phyloP scores from a whole-genome alignment of 148 eudicot species.

The Persicaria tinctoria region DNA sequence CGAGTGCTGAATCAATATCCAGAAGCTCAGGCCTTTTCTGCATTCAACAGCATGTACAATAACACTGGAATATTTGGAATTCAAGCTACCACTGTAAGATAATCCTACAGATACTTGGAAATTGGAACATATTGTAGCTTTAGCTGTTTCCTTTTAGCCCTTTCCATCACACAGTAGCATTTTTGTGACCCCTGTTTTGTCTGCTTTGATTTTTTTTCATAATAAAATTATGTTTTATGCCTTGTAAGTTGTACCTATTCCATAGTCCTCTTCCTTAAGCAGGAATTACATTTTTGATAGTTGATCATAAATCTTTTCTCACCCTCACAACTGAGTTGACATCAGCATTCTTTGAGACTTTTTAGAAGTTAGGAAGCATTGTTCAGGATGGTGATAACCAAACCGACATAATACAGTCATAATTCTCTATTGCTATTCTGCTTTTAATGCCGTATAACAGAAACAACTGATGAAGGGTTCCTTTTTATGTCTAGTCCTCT shows the following conservation, averaged over 20 bases:
- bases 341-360: too few species aligned
- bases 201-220: too few species aligned
- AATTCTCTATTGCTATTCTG: too few species aligned
- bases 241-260: neutral
- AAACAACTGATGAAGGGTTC: neutral
- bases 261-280: neutral
- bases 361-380: too few species aligned
- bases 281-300: neutral
- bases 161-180: neutral
- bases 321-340: too few species aligned
- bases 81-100: constrained; percentile 85
- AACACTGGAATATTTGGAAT: constrained; percentile 82
- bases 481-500: constrained; percentile 34
- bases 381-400: too few species aligned
- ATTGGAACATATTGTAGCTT: neutral
- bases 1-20: constrained; percentile 69
- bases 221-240: too few species aligned
- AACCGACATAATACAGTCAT: too few species aligned
- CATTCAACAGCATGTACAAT: constrained; percentile 74
- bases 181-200: neutral
- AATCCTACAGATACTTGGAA: neutral
- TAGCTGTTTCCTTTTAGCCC: neutral
- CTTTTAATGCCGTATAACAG: too few species aligned
- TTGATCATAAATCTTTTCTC: too few species aligned
- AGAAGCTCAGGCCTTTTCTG: constrained; percentile 64